These are phyloP conservation scores for Hordeum vulgare DNA, from an alignment of 176 grass and related monocot species.

Conservation along the genomic window DNA sequence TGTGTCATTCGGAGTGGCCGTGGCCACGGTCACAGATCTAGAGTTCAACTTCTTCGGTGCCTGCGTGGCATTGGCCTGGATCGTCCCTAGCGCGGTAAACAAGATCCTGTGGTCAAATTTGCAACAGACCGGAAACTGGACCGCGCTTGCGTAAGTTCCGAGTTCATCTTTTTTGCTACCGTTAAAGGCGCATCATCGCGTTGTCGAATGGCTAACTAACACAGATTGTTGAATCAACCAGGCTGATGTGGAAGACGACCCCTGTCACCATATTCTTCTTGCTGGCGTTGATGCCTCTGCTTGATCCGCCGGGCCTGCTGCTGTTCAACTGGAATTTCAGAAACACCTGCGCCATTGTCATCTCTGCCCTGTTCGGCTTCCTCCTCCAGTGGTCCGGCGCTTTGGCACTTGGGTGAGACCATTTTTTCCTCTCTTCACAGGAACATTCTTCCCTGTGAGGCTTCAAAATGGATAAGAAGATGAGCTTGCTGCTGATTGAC, in stretches of 20 bases:
- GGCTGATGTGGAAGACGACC: slow-evolving; percentile 97
- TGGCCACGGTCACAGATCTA: slow-evolving; percentile 86
- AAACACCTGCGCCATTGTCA: slow-evolving; percentile 56
- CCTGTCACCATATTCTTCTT: slow-evolving; percentile 95
- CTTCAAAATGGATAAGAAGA: background rate
- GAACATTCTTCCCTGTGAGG: background rate
- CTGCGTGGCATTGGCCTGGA: slow-evolving; percentile 82
- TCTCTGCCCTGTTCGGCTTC: slow-evolving; percentile 92
- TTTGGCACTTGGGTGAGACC: slow-evolving; percentile 88
- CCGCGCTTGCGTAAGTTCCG: slow-evolving; percentile 84
- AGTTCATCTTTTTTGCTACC: slow-evolving; percentile 25
- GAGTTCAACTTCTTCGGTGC: slow-evolving; percentile 97
- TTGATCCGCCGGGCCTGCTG: slow-evolving; percentile 79
- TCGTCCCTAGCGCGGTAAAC: slow-evolving; percentile 87
- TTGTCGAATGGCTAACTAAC: background rate
- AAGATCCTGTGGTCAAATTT: slow-evolving; percentile 97
- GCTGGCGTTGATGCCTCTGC: slow-evolving; percentile 76
- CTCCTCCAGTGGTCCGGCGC: slow-evolving; percentile 96
- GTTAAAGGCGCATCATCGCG: background rate
- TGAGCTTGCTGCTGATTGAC: background rate
- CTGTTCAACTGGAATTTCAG: slow-evolving; percentile 75
- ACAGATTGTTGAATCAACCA: slow-evolving; percentile 21
- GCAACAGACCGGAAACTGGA: slow-evolving; percentile 90
- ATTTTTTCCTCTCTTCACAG: background rate
- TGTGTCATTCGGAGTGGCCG: slow-evolving; percentile 71